Evolutionary conservation across 106 monocot genomes (phyloP), one percentile per base, ranked within the genome.

Genomic region (Allium sativum): DNA sequence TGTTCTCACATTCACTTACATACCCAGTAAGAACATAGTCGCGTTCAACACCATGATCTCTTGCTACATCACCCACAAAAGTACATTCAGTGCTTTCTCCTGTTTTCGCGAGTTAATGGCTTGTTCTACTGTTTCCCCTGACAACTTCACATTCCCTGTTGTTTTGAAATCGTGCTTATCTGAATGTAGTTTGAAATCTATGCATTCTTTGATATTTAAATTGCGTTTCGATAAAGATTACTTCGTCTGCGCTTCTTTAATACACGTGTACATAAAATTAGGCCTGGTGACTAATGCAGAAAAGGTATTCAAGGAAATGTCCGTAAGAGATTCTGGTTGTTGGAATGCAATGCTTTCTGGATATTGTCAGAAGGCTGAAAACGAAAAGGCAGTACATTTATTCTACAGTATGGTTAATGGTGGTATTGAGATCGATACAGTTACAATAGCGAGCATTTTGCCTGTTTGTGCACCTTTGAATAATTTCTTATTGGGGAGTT

Each of bases 301-400:
- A 0, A 56, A 22, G 45, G 11, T 80, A 83, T 91, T 91, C 57
- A 82, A 72, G 0, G 80, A 73, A 80, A 83, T 83, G 70, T 67
- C 69, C 7, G 54, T 21, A 9, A 77, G 74, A 55, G 90, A 90
- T 69, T 70, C 65, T 11, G 85, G 75, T 6, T 64, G 74, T 13
- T 85, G 90, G 85, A 90, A 90, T 22, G 82, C 90, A 8, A 72
- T 90, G 66, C 42, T 90, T 17, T 79, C 82, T 40, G 90, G 82
- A 75, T 70, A 78, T 62, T 77, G 62, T 48, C 79, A 72, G 74
- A 90, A 80, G n/a, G 77, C 79, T 11, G 52, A 40, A 48, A 67
- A 53, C 1, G 42, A 1, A 4, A 66, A 82, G 22, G 85, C 77
- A 0, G 54, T 77, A 7, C 1, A 42, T 11, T 42, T 90, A 9